Conservation (phyloP, 2,329 filamentous ascomycete species). For the Aspergillus sp. region DNA sequence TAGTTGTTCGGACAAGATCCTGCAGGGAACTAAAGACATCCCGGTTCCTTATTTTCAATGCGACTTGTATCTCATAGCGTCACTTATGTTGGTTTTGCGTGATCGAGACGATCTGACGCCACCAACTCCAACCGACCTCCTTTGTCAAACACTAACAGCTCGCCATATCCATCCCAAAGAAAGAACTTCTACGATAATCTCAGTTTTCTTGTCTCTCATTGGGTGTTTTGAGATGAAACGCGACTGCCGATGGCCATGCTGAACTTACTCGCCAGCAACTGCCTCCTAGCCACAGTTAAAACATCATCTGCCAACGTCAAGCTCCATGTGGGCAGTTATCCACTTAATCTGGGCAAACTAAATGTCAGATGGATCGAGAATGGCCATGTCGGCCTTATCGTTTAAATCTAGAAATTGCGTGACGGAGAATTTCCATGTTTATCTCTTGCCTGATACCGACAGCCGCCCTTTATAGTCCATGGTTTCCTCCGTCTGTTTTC, state of each 20-base stretch:
- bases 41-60: not conserved
- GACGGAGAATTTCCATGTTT: not conserved
- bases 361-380: not conserved
- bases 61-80: conserved; percentile 18
- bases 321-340: no score
- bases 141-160: not conserved
- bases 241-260: no score
- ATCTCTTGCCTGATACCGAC: not conserved
- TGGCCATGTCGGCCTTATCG: not conserved
- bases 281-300: no score
- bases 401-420: not conserved
- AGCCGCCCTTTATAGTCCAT: not conserved
- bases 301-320: no score
- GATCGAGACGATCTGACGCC: conserved; percentile 4
- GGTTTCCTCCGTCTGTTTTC: not conserved
- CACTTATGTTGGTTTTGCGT: conserved; percentile 16
- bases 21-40: no score
- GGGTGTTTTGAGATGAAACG: no score
- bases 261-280: no score
- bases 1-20: no score
- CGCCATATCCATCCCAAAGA: no score
- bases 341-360: no score
- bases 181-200: no score
- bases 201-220: no score
- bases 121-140: not conserved